Evolutionary conservation across 2,329 filamentous ascomycete species (phyloP).

Genomic region (Talaromyces albobiverticillius): DNA sequence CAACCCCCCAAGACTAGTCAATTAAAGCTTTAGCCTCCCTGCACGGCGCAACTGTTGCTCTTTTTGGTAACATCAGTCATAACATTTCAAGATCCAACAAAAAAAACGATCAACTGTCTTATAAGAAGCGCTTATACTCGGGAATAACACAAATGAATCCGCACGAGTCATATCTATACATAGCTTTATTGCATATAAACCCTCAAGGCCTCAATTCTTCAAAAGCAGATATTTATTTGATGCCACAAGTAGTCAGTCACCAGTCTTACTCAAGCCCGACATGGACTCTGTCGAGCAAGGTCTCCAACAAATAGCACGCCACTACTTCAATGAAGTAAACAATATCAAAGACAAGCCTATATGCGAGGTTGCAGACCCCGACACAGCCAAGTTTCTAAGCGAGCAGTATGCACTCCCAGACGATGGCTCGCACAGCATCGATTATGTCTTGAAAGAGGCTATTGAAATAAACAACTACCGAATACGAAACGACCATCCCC

Average conservation of each 20-base stretch:
- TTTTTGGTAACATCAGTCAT: neutral
- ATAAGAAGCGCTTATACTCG: neutral
- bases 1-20: no score
- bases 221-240: neutral
- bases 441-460: neutral
- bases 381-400: neutral
- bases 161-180: neutral
- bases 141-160: neutral
- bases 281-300: neutral
- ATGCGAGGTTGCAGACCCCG: neutral
- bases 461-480: constrained; percentile 1
- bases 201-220: neutral
- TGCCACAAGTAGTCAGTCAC: neutral
- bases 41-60: neutral
- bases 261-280: neutral
- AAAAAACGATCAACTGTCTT: neutral
- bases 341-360: neutral
- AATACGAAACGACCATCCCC: constrained; percentile 16
- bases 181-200: neutral
- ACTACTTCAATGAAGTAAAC: neutral
- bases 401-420: neutral
- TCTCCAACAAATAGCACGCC: neutral
- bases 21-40: no score
- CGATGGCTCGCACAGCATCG: neutral
- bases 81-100: no score